Evolutionary conservation across 2,329 filamentous ascomycete genomes (phyloP), one percentile per base, ranked within the genome.

Genomic region (Zymoseptoria ardabiliae): DNA sequence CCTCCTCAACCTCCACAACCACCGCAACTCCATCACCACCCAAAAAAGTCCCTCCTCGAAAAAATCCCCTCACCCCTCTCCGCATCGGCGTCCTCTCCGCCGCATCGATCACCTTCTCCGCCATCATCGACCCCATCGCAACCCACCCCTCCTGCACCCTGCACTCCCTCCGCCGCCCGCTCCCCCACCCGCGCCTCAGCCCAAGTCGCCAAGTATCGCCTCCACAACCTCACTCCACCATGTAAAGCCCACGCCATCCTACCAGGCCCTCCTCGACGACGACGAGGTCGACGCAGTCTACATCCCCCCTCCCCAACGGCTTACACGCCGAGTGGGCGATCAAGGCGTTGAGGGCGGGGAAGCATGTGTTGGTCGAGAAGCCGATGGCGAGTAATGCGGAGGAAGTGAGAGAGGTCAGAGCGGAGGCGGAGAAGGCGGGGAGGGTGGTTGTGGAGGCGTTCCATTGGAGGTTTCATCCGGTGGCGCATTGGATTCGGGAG

Each of bases 361-460:
- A 82, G 63, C 80, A 82, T 63, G 80, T 83, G 20, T 73, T 83
- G 0, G 65, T 82, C 1, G 81, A 83, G 65, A 82, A 82, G 63
- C 79, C 80, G 0, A 74, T 74, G 0, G 73, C 72, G n/a, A 75
- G 74, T 23, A 83, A 81, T 64, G 67, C 71, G 2, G 59, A 54
- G 0, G 79, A 84, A 65, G 80, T 79, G 2, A 62, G 65, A 0
- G 73, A 83, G 17, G 35, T 66, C 35, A 52, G 35, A 11, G 13
- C 49, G 9, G 65, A 62, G 4, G 35, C 55, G n/a, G 54, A 66
- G 0, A 68, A 72, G 1, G 65, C 69, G 17, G 72, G 74, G 0
- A 81, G 78, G 0, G 73, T 83, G 1, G 68, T 82, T 2, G 73
- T 84, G 3, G 82, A 85, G 69, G 81, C 81, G 2, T 71, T 72